Conservation (phyloP, 2,329 filamentous ascomycete genomes). For the Acrocalymma vagum region DNA sequence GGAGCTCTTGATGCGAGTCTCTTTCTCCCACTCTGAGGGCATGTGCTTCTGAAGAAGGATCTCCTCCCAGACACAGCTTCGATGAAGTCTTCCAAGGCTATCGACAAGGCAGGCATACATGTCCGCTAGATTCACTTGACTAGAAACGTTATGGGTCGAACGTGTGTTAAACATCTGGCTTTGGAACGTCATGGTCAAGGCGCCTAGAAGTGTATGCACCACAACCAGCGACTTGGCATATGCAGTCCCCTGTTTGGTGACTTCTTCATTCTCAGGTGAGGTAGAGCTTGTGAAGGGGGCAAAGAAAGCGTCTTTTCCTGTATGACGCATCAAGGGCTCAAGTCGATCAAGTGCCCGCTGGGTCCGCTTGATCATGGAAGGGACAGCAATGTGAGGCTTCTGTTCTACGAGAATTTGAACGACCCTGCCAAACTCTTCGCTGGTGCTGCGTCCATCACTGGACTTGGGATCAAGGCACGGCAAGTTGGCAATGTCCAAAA, state of each 20-base stretch:
- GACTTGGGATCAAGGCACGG: conserved; percentile 81
- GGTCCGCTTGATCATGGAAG: conserved; percentile 79
- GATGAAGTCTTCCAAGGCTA: conserved; percentile 78
- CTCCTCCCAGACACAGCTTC: conserved; percentile 85
- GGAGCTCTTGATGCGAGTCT: conserved; percentile 52
- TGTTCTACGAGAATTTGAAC: conserved; percentile 81
- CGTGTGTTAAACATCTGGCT: conserved; percentile 70
- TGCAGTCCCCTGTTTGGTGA: conserved; percentile 71
- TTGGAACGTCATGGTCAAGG: conserved; percentile 78
- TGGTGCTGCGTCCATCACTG: conserved; percentile 66
- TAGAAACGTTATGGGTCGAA: conserved; percentile 71
- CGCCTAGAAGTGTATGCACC: conserved; percentile 77
- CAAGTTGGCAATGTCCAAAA: conserved; percentile 84
- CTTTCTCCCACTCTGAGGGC: conserved; percentile 70
- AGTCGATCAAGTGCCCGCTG: conserved; percentile 75
- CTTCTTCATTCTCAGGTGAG: conserved; percentile 33
- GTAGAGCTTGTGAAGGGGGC: conserved; percentile 62
- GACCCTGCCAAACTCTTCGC: conserved; percentile 75
- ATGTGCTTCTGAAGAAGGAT: conserved; percentile 77
- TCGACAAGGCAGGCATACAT: conserved; percentile 79
- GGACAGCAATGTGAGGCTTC: conserved; percentile 81
- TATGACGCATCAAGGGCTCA: conserved; percentile 68
- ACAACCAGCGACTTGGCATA: conserved; percentile 81
- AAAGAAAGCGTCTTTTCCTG: conserved; percentile 70
- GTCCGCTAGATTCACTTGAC: conserved; percentile 82